Evolutionary conservation across 2,329 filamentous ascomycete species (phyloP).

Genomic region (Aureobasidium namibiae): DNA sequence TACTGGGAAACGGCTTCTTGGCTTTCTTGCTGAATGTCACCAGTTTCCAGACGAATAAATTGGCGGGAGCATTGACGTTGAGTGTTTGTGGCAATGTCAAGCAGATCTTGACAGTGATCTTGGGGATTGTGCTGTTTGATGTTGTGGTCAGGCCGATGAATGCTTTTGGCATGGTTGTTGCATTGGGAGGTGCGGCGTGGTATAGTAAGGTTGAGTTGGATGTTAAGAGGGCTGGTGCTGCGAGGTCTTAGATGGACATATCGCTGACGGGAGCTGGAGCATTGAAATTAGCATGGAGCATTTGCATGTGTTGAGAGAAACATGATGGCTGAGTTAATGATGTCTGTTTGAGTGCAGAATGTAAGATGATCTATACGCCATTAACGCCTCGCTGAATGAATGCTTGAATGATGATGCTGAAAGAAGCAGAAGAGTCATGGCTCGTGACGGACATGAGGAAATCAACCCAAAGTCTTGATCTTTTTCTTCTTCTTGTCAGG

Average conservation of each 20-base stretch:
- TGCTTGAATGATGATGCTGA: background rate
- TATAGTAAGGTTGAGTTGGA: slow-evolving; percentile 52
- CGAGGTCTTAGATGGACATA: background rate
- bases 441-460: background rate
- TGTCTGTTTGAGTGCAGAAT: background rate
- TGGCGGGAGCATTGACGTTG: slow-evolving; percentile 30
- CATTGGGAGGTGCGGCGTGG: slow-evolving; percentile 47
- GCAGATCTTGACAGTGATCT: slow-evolving; percentile 29
- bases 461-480: slow-evolving; percentile 44
- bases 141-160: slow-evolving; percentile 34
- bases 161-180: slow-evolving; percentile 46
- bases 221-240: slow-evolving; percentile 30
- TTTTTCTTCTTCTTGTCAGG: slow-evolving; percentile 35
- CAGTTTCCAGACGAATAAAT: slow-evolving; percentile 32
- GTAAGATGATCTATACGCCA: background rate
- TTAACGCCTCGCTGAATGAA: slow-evolving; percentile 7
- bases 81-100: slow-evolving; percentile 31
- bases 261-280: background rate
- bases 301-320: background rate
- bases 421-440: background rate
- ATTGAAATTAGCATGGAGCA: background rate
- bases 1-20: slow-evolving; percentile 26
- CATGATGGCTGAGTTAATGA: background rate
- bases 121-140: slow-evolving; percentile 29
- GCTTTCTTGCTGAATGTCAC: slow-evolving; percentile 30